phyloP scores from a whole-genome alignment of 208 protist species.

The Trichomonas vaginalis region DNA sequence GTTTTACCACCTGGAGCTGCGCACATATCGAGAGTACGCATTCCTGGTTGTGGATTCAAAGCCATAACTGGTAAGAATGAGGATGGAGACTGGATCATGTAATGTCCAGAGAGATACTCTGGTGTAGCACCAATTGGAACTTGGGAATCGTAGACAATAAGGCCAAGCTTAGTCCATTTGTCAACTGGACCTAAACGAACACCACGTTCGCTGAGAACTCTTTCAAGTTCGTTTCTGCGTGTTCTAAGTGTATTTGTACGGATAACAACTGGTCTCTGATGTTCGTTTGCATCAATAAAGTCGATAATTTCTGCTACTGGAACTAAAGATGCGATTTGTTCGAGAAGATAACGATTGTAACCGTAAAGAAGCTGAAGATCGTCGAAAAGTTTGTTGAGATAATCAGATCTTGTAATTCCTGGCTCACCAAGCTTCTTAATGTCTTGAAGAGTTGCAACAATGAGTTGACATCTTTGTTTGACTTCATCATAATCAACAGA shows the following conservation, averaged over 20 bases:
- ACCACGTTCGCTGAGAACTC: neutral
- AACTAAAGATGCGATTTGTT: neutral
- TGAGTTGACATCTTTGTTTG: neutral
- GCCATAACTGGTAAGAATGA: conserved; percentile 94
- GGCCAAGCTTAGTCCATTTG: neutral
- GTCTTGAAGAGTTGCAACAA: neutral
- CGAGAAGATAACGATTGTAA: neutral
- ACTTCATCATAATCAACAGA: conserved; percentile 14
- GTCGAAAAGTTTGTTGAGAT: neutral
- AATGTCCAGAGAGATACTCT: conserved; percentile 94
- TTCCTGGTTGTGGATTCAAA: conserved; percentile 64
- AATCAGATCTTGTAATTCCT: neutral
- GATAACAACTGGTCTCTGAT: neutral
- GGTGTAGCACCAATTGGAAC: conserved; percentile 71
- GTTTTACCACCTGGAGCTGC: conserved; percentile 96
- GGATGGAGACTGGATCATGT: conserved; percentile 91
- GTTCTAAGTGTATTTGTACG: neutral
- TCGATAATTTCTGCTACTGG: neutral
- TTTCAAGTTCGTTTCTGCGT: neutral
- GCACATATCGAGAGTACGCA: conserved; percentile 88
- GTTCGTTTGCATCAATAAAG: neutral
- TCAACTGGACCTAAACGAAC: neutral
- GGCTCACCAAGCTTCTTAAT: neutral
- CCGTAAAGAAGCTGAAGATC: neutral
- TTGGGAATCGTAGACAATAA: conserved; percentile 4